phyloP scores from a whole-genome alignment of 2,329 filamentous ascomycete genomes.

The Aphanocladium album region DNA sequence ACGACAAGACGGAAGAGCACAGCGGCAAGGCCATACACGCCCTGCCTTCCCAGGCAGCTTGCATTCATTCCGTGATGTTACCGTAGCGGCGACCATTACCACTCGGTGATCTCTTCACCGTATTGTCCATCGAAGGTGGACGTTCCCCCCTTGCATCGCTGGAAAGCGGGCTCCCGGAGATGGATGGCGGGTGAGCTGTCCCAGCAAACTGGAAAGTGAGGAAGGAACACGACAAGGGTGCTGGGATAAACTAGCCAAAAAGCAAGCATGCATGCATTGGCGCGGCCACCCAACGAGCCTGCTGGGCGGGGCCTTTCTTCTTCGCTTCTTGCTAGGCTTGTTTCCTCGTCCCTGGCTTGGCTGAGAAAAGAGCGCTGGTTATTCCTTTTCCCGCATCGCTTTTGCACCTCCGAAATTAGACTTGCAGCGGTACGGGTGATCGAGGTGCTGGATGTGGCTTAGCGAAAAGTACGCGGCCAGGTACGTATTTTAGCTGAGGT shows the following conservation, averaged over 20 bases:
- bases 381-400: background rate
- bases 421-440: background rate
- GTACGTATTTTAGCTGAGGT: background rate
- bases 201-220: background rate
- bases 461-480: background rate
- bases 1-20: background rate
- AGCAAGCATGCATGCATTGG: background rate
- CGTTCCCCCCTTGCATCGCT: background rate
- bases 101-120: background rate
- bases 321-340: background rate
- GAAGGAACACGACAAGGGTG: background rate
- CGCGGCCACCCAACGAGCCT: background rate
- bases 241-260: background rate
- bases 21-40: background rate
- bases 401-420: background rate
- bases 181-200: background rate
- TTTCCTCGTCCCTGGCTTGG: background rate
- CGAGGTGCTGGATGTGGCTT: background rate
- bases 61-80: background rate
- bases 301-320: background rate
- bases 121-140: background rate
- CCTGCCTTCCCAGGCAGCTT: background rate
- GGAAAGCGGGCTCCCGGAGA: background rate
- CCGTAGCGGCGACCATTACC: background rate
- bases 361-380: background rate